Evolutionary conservation across 2,329 filamentous ascomycete genomes (phyloP).

Genomic region (Venturia carpophila): DNA sequence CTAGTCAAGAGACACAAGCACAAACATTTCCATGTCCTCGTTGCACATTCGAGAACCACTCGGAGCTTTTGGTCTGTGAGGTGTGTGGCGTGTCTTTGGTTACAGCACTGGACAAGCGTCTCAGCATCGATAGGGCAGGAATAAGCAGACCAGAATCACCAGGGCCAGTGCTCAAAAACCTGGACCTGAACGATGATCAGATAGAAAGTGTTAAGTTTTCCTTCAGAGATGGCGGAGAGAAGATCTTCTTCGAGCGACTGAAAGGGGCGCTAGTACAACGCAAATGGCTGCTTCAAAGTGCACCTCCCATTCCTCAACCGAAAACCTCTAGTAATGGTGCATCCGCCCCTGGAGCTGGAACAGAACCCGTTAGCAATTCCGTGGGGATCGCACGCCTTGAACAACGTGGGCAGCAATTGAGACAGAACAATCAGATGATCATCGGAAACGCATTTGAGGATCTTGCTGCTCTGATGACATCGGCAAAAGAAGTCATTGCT

Average conservation of each 20-base stretch:
- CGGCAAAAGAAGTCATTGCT: conserved; percentile 90
- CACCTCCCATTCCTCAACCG: conserved; percentile 73
- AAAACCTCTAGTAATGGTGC: conserved; percentile 28
- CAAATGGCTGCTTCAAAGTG: conserved; percentile 89
- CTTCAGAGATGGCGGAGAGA: conserved; percentile 81
- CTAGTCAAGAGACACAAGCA: conserved; percentile 5
- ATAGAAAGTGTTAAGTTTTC: conserved; percentile 81
- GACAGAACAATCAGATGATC: conserved; percentile 86
- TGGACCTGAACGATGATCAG: conserved; percentile 48
- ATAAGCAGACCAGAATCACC: conserved; percentile 48
- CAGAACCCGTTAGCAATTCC: conserved; percentile 42
- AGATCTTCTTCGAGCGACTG: conserved; percentile 80
- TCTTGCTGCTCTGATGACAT: conserved; percentile 92
- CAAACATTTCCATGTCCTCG: conserved; percentile 55
- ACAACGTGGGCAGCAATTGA: conserved; percentile 71
- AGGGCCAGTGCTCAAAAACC: conserved; percentile 53
- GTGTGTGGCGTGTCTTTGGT: conserved; percentile 76
- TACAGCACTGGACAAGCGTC: conserved; percentile 40
- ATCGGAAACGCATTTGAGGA: conserved; percentile 95
- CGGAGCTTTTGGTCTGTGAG: conserved; percentile 77
- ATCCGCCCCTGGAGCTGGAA: conserved; percentile 24
- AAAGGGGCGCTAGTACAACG: conserved; percentile 83
- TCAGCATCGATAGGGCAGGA: conserved; percentile 30
- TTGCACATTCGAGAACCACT: conserved; percentile 91
- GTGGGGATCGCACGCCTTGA: conserved; percentile 91